Conservation (phyloP, 2,329 filamentous ascomycete genomes). For the Coniochaeta sp. region DNA sequence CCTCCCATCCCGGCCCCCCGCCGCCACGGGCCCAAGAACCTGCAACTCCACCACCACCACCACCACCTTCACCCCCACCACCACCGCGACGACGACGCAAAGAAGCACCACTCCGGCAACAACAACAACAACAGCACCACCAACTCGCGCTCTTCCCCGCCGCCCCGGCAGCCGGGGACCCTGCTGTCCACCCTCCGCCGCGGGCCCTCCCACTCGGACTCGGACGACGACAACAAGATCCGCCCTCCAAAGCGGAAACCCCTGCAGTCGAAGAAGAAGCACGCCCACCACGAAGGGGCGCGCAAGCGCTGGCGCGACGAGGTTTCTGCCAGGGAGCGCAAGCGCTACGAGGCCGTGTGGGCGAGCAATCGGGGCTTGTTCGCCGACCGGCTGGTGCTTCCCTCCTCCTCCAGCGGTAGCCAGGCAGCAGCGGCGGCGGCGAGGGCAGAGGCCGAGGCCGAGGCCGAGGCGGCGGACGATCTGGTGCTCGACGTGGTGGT, state of each 20-base stretch:
- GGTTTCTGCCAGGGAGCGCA: constrained; percentile 65
- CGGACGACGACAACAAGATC: constrained; percentile 46
- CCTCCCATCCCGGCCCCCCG: constrained; percentile 27
- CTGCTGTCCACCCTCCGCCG: constrained; percentile 63
- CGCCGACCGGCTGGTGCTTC: neutral
- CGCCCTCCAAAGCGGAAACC: constrained; percentile 21
- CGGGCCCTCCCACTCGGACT: constrained; percentile 38
- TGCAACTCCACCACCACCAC: constrained; percentile 3
- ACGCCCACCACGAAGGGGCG: constrained; percentile 70
- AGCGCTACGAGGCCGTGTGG: constrained; percentile 79
- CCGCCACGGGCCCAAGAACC: constrained; percentile 18
- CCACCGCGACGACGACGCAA: neutral
- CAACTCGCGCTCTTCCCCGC: constrained; percentile 30
- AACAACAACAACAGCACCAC: constrained; percentile 17
- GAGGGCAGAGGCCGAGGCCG: no score
- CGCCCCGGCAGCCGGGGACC: constrained; percentile 26
- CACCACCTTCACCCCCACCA: no score
- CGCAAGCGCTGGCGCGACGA: constrained; percentile 71
- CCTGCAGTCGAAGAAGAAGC: constrained; percentile 48
- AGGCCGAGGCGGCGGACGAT: constrained; percentile 25
- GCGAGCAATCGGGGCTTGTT: constrained; percentile 67
- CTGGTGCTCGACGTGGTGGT: constrained; percentile 62
- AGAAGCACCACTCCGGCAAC: constrained; percentile 11
- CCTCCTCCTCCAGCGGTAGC: no score
- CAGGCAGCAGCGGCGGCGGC: constrained; percentile 15